These are phyloP conservation scores for Hyparrhenia diplandra DNA, from an alignment of 176 grass and related monocot species.

Conservation along the genomic window DNA sequence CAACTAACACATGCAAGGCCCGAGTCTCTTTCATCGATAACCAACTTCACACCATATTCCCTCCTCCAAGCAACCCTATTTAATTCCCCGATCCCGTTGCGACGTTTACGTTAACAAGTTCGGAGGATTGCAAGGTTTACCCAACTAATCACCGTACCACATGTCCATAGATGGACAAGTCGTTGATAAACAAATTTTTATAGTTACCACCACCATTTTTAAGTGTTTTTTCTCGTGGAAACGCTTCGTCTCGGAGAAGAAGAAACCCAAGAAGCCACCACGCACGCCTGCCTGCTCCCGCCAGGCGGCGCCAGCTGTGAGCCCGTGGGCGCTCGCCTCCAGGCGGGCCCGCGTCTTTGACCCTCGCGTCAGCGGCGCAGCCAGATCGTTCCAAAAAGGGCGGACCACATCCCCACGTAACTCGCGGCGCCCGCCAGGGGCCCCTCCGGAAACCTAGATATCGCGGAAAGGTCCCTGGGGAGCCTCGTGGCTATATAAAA, in stretches of 20 bases:
- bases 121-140: not conserved
- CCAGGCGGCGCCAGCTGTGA: constrained; percentile 29
- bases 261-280: not conserved
- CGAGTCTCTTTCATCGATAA: constrained; percentile 23
- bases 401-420: constrained; percentile 35
- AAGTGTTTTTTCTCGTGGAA: not conserved
- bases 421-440: not conserved
- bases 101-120: not conserved
- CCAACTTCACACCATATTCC: constrained; percentile 7
- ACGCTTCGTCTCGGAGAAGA: too few species aligned
- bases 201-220: not conserved
- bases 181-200: not conserved
- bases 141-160: not conserved
- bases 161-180: not conserved
- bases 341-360: constrained; percentile 25
- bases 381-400: constrained; percentile 24
- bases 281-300: not conserved
- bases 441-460: not conserved
- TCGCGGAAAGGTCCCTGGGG: not conserved
- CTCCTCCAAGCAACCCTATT: constrained; percentile 17
- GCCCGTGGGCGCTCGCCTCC: not conserved
- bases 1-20: too few species aligned
- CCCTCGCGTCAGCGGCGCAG: constrained; percentile 24
- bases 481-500: not conserved
- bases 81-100: not conserved